These are phyloP conservation scores for Scedosporium apiospermum DNA, from an alignment of 2,329 filamentous ascomycete genomes.

Conservation along the genomic window DNA sequence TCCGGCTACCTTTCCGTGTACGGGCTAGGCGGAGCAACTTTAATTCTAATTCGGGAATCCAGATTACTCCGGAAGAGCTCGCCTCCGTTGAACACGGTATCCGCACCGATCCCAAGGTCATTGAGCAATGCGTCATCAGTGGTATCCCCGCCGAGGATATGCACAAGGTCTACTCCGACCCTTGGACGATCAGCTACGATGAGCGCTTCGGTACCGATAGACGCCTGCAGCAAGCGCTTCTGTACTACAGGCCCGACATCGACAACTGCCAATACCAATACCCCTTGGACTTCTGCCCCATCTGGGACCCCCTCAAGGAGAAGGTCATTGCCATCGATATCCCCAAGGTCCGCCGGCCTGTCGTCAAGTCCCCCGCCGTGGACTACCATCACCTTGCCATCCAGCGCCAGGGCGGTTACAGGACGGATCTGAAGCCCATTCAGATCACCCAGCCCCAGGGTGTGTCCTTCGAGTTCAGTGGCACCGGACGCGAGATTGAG, in stretches of 20 bases:
- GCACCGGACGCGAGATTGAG: slow-evolving; percentile 58
- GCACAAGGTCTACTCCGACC: slow-evolving; percentile 94
- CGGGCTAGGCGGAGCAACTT: not conserved
- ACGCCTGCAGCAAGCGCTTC: slow-evolving; percentile 81
- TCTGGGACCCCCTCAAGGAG: slow-evolving; percentile 73
- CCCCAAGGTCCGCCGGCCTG: slow-evolving; percentile 63
- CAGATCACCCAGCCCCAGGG: slow-evolving; percentile 83
- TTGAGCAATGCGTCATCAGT: slow-evolving; percentile 78
- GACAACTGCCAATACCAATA: slow-evolving; percentile 88
- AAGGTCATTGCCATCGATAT: slow-evolving; percentile 77
- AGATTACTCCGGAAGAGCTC: slow-evolving; percentile 89
- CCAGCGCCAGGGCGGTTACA: slow-evolving; percentile 64
- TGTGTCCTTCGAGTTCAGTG: slow-evolving; percentile 64
- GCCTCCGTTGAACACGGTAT: slow-evolving; percentile 68
- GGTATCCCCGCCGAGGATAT: slow-evolving; percentile 77
- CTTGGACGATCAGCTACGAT: slow-evolving; percentile 93
- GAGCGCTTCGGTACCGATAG: slow-evolving; percentile 73
- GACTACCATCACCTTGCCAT: slow-evolving; percentile 74
- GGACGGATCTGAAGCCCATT: slow-evolving; percentile 74
- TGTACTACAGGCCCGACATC: slow-evolving; percentile 84
- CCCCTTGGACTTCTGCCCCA: slow-evolving; percentile 88
- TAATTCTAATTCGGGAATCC: not conserved
- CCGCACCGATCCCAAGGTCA: slow-evolving; percentile 73
- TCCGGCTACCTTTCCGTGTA: not conserved
- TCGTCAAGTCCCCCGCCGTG: slow-evolving; percentile 62